Base-by-base conservation (phyloP, 495 filamentous ascomycete species). In the Venustampulla echinocandica region DNA sequence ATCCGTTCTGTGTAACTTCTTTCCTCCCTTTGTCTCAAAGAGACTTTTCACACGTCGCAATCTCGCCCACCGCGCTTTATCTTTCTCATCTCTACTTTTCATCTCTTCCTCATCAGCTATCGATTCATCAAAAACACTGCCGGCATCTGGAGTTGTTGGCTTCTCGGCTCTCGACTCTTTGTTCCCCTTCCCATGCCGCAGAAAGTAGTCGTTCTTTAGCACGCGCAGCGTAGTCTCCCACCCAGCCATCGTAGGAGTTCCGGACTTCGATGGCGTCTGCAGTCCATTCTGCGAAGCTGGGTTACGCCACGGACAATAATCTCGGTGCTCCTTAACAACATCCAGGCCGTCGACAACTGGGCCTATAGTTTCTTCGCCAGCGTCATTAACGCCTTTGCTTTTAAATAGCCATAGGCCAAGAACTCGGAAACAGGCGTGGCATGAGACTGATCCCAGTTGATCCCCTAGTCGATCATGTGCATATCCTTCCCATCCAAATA, bases 341-440 rank as follows among this genome's bases (percentile, higher is more conserved):
- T 87, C 76, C n/a, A 90, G 67, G 24, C 77, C 73, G 47, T 74
- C 74, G 62, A 86, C 74, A 7, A 75, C 67, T 5, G 74, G 68
- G 19, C 76, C 75, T 13, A 70, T 73, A 2, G 78, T 63, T 15
- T 73, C 64, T 44, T 72, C 68, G 5, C 69, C 66, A 35, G 62
- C 66, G 24, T 63, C 55, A 52, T 72, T 65, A 22, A 76, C 54
- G 49, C 72, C 64, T 49, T 74, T 77, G 53, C 69, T 66, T 56
- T 80, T 85, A 68, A 94, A 98, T 66, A 98, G 80, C 92, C 92
- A 98, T 5, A 98, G 74, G 0, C 93, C 92, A 0, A 97, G 70
- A 5, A 88, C 79, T 49, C 90, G 79, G 56, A 95, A 87, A 59
- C 92, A 98, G 28, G 83, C 83, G 38, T 76, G 68, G 61, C 92